Base-by-base conservation (phyloP, 306 rosid genomes). In the Vicia villosa region DNA sequence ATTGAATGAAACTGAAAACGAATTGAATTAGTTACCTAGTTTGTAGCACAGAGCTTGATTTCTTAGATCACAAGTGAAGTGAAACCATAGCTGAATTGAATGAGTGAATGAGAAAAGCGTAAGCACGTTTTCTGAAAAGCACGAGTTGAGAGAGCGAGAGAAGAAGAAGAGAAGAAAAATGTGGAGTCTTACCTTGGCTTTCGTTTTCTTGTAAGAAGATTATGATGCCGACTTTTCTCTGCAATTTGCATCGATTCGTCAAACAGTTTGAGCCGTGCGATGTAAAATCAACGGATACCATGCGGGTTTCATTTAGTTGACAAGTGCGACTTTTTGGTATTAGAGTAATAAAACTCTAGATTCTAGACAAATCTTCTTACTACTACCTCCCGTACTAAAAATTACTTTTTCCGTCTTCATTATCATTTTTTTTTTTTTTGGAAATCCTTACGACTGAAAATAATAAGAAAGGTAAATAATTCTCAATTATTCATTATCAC, bases 81-180 rank as follows among this genome's bases (percentile, higher is more conserved):
- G 82, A 78, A 78, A 78, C 78, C 82, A 78, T 78, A 66, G 20
- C 5, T 22, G 63, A 71, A 49, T 5, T 69, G 2, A 21, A 7
- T 2, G 0, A 32, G 76, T 36, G 58, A 66, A 78, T 38, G 70
- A 14, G 7, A 7, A 61, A 30, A 50, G 45, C 8, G 28, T 1
- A 21, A 66, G 32, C 69, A 51, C 52, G 77, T 56, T 37, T 45
- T 26, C 2, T n/a, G 4, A 11, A 15, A 64, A 38, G 52, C 46
- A 5, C 24, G 34, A 54, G 6, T 4, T 8, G 66, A 19, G 40
- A 55, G 56, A 58, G 30, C 16, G 5, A n/a, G 14, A 45, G 4
- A 2, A 37, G 19, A n/a, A n/a, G n/a, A 22, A 24, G 10, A 13
- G 30, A 16, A 51, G 38, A 4, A 16, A 26, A 55, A 32, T 19